Evolutionary conservation across 1,284 basidiomycete species (phyloP), one percentile per base, ranked within the genome.

Genomic region (Sanghuangporus sanghuang): DNA sequence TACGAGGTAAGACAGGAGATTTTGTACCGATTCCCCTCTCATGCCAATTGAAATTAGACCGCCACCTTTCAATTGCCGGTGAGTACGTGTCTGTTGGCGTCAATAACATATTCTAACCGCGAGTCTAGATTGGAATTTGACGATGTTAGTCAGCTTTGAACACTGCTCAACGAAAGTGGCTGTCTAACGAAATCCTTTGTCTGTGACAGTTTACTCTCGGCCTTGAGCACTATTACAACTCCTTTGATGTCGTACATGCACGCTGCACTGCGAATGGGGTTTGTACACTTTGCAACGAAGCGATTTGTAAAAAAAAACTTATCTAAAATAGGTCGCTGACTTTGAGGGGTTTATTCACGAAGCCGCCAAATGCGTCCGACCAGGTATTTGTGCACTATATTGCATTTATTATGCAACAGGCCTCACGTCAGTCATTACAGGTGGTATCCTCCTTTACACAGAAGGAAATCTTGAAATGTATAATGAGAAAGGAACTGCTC

Each of bases 401-500:
- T 32, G 14, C 21, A 27, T 21, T 54, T 21, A 23, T 23, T 14
- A 21, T 54, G 52, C n/a, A 36, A 48, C 21, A 18, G 32, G 44
- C 6, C 16, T 55, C 21, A 35, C 23, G 23, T 18, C 35, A n/a
- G 38, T 12, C 53, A 36, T 57, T 21, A 9, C 32, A 66, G 65
- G 65, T n/a, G 68, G 68, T 18, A 59, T 69, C 32, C 63, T 67
- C 14, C 64, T 68, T n/a, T 61, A 64, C 38, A 63, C 62, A 2
- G 68, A 69, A 49, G 63, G 63, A 16, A 67, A 68, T 36, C 48
- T 67, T 7, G 67, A 69, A 49, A 50, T 68, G 44, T 66, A 62
- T 48, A 63, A 67, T 44, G 67, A 68, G 39, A 27, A 64, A 5
- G 61, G 42, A 46, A 61, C 55, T 12, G 56, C 50, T 5, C 59